Percentiles rank a stretch among this genome's conserved stretches.
Conservation (phyloP, 768 basidiomycete genomes). For the Clitopilus hobsonii region DNA sequence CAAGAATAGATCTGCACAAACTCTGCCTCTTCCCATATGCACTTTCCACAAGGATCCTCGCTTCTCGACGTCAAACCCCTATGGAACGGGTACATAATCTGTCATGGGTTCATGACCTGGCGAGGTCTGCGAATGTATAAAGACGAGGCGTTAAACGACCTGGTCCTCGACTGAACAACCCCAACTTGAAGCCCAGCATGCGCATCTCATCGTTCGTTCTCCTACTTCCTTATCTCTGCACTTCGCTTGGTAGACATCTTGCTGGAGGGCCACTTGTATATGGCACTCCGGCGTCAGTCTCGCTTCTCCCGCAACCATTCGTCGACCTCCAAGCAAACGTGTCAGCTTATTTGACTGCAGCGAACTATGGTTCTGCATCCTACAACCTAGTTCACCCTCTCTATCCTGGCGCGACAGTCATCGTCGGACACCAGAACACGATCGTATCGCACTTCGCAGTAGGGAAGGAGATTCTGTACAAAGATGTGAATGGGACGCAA, state of each 20-base stretch:
- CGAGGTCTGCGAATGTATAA: not conserved
- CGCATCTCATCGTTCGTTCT: not conserved
- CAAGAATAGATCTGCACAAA: not conserved
- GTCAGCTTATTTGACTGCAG: slow-evolving; percentile 14
- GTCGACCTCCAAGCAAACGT: slow-evolving; percentile 17
- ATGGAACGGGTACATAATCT: not conserved
- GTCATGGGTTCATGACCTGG: not conserved
- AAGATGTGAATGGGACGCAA: slow-evolving; percentile 17
- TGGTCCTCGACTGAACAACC: no score
- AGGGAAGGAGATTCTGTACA: slow-evolving; percentile 16
- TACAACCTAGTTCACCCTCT: slow-evolving; percentile 16
- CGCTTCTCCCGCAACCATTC: slow-evolving; percentile 13
- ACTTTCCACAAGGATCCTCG: not conserved
- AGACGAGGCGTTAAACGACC: not conserved
- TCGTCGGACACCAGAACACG: slow-evolving; percentile 17
- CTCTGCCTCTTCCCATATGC: not conserved
- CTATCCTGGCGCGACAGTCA: slow-evolving; percentile 20
- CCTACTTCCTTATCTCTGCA: not conserved
- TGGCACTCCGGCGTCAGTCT: slow-evolving; percentile 15
- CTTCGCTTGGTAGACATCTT: not conserved
- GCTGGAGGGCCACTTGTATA: slow-evolving; percentile 1
- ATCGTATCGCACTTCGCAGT: slow-evolving; percentile 23
- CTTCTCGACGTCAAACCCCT: not conserved
- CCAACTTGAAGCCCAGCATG: no score
- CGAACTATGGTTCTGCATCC: slow-evolving; percentile 18